Evolutionary conservation across 1,139 yeast genomes (phyloP).

Genomic region (Debaryomyces sp.): DNA sequence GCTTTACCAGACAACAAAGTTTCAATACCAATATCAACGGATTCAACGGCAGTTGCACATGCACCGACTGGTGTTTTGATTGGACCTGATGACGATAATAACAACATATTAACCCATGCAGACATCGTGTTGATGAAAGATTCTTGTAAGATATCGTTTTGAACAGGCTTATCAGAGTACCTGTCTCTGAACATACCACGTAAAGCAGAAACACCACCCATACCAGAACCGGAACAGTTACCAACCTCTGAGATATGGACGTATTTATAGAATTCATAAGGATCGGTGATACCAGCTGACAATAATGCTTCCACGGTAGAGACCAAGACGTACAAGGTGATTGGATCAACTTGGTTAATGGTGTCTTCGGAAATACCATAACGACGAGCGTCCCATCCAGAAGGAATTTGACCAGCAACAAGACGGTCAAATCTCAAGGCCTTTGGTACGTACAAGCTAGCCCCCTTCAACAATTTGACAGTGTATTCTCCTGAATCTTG

Average conservation of each 20-base stretch:
- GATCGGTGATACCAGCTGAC: conserved; percentile 94
- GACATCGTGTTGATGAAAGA: conserved; percentile 98
- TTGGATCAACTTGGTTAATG: conserved; percentile 92
- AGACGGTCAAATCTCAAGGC: conserved; percentile 93
- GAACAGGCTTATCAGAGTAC: conserved; percentile 88
- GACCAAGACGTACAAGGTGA: conserved; percentile 89
- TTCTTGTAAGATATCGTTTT: conserved; percentile 95
- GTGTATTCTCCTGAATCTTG: conserved; percentile 91
- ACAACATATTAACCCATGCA: conserved; percentile 98
- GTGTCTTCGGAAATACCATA: conserved; percentile 96
- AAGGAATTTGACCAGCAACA: conserved; percentile 98
- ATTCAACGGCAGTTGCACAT: conserved; percentile 98
- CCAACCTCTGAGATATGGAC: conserved; percentile 98
- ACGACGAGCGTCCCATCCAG: conserved; percentile 95
- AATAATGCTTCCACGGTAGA: conserved; percentile 94
- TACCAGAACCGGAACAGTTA: conserved; percentile 99
- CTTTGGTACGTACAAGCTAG: conserved; percentile 88
- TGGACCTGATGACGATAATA: conserved; percentile 97
- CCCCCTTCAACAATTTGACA: conserved; percentile 89
- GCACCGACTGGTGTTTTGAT: conserved; percentile 99
- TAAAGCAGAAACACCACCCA: conserved; percentile 98
- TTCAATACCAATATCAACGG: conserved; percentile 94
- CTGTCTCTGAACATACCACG: conserved; percentile 98
- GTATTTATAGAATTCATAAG: conserved; percentile 96
- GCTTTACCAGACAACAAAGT: conserved; percentile 92